These are phyloP conservation scores for Rhodosporidiobolus sp. DNA, from an alignment of 768 basidiomycete genomes.

Conservation along the genomic window DNA sequence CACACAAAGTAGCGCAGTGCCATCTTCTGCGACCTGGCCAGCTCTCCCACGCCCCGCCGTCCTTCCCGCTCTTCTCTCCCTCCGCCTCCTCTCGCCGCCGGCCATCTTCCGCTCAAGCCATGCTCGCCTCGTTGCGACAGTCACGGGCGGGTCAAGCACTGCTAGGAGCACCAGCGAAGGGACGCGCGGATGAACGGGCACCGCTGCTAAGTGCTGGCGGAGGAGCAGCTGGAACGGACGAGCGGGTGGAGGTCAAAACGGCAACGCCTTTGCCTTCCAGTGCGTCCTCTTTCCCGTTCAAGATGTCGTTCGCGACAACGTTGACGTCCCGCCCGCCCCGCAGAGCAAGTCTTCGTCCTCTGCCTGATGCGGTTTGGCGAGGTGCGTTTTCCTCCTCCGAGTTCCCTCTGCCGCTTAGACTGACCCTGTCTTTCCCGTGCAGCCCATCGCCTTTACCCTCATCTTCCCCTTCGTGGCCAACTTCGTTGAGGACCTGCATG, in stretches of 20 bases:
- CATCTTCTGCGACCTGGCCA: too few relatives aligned
- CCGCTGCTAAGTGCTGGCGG: not conserved
- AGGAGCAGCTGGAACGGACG: not conserved
- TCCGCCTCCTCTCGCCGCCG: too few relatives aligned
- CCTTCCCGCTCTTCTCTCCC: too few relatives aligned
- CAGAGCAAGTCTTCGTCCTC: slow-evolving; percentile 31
- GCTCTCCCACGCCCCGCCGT: too few relatives aligned
- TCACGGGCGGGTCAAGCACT: too few relatives aligned
- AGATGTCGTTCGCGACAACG: not conserved
- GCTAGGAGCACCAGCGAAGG: too few relatives aligned
- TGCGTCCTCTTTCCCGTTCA: not conserved
- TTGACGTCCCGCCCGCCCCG: not conserved
- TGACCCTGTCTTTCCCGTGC: not conserved
- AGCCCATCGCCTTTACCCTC: slow-evolving; percentile 35
- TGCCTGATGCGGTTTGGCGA: slow-evolving; percentile 37
- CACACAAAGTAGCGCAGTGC: too few relatives aligned
- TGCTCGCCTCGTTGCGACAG: too few relatives aligned
- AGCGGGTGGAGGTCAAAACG: not conserved
- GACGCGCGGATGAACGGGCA: not conserved
- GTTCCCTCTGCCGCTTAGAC: not conserved
- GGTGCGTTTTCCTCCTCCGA: not conserved
- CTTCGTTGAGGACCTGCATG: slow-evolving; percentile 18
- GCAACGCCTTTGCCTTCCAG: slow-evolving; percentile 15
- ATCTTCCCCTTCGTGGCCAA: slow-evolving; percentile 37
- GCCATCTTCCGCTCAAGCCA: too few relatives aligned